Evolutionary conservation across 345 rosid genomes (phyloP).

Genomic region (Bretschneidera sinensis): DNA sequence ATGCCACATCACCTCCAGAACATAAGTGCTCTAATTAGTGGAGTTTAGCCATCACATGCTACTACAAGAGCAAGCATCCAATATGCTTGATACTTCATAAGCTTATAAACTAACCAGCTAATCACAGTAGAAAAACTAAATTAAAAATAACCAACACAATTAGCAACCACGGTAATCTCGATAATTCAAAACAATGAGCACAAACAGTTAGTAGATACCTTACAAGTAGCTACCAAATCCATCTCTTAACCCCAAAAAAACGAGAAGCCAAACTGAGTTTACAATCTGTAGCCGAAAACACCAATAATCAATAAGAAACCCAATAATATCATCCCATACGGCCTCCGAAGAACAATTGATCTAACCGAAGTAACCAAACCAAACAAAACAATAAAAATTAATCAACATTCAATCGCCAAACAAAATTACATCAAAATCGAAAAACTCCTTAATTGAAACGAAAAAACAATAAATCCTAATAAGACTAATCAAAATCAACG

Average conservation of each 20-base stretch:
- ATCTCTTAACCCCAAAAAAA: conserved; percentile 30
- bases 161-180: not conserved
- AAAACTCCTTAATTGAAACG: conserved; percentile 6
- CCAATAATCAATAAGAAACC: conserved; percentile 26
- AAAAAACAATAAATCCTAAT: not conserved
- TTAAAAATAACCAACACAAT: not conserved
- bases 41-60: not conserved
- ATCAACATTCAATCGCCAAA: conserved; percentile 16
- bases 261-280: conserved; percentile 24
- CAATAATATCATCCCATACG: conserved; percentile 22
- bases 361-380: conserved; percentile 24
- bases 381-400: conserved; percentile 7
- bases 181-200: not conserved
- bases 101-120: not conserved
- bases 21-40: not conserved
- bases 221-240: conserved; percentile 80
- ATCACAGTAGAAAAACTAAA: not conserved
- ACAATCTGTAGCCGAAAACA: conserved; percentile 20
- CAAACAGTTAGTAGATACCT: conserved; percentile 37
- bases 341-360: conserved; percentile 35
- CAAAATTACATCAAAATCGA: conserved; percentile 13
- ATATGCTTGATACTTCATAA: not conserved
- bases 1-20: not conserved
- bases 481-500: not conserved
- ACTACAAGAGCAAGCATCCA: not conserved